phyloP scores from a whole-genome alignment of 2,329 filamentous ascomycete species.

The Colletotrichum navitas region DNA sequence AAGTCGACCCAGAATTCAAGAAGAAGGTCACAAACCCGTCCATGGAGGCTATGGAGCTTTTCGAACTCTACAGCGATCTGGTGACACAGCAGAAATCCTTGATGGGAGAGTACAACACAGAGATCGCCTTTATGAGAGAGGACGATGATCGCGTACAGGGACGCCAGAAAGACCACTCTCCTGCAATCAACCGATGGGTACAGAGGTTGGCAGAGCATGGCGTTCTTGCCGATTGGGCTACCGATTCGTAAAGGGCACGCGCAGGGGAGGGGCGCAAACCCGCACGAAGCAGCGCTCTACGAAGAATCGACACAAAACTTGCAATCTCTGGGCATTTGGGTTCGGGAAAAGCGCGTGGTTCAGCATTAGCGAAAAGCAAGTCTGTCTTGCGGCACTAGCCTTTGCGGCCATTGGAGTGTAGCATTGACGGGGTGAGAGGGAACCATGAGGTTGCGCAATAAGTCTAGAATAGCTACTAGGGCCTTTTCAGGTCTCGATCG shows the following conservation, averaged over 20 bases:
- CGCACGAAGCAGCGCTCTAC: not conserved
- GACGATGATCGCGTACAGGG: conserved; percentile 66
- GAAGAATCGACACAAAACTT: conserved; percentile 1
- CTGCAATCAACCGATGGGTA: conserved; percentile 77
- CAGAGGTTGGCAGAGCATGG: conserved; percentile 76
- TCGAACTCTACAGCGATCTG: conserved; percentile 55
- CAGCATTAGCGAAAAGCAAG: not conserved
- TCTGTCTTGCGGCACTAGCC: not conserved
- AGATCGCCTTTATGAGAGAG: conserved; percentile 58
- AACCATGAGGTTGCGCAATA: not conserved
- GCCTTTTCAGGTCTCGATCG: not conserved
- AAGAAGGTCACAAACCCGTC: conserved; percentile 23
- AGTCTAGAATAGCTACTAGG: not conserved
- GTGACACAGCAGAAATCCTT: conserved; percentile 56
- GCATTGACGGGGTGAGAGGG: not conserved
- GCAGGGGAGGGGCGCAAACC: not conserved
- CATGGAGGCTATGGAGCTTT: conserved; percentile 46
- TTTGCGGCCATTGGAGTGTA: not conserved
- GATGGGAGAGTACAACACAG: conserved; percentile 61
- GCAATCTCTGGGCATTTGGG: conserved; percentile 13
- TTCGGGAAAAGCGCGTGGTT: not conserved
- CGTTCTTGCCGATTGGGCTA: conserved; percentile 61
- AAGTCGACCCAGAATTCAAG: conserved; percentile 35
- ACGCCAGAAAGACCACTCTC: conserved; percentile 76
- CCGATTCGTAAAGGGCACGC: conserved; percentile 28